Percentiles rank a stretch among this genome's conserved stretches.
Evolutionary conservation across 2,329 filamentous ascomycete species (phyloP).

Genomic region (Epicoccum sorghinum): DNA sequence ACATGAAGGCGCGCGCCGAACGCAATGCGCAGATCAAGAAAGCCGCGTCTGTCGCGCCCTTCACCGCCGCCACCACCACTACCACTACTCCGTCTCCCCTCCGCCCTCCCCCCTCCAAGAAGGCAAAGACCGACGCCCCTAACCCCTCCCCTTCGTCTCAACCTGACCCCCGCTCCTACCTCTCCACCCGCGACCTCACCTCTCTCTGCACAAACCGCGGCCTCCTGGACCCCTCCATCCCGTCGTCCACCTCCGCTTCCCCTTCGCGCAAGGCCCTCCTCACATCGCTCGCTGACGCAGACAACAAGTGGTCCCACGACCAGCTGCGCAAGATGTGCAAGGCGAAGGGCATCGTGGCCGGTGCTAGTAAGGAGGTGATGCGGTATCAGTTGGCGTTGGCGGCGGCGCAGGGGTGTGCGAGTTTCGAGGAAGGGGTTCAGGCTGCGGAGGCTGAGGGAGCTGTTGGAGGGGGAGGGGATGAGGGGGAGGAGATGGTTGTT

Average conservation of each 20-base stretch:
- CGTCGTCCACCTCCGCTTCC: no score
- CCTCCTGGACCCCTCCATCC: conserved; percentile 3
- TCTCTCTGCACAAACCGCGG: conserved; percentile 30
- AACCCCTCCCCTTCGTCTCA: no score
- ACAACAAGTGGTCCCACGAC: conserved; percentile 24
- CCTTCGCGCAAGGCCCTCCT: conserved; percentile 20
- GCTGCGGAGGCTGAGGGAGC: not conserved
- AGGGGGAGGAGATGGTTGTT: conserved; percentile 11
- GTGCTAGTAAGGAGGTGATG: conserved; percentile 32
- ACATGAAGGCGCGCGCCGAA: conserved; percentile 21
- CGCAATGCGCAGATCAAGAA: conserved; percentile 28
- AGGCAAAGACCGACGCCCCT: no score
- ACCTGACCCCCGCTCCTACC: conserved; percentile 32
- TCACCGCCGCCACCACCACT: no score
- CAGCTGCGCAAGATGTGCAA: conserved; percentile 34
- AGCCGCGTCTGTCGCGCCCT: not conserved
- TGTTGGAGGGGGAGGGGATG: conserved; percentile 1
- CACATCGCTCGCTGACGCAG: conserved; percentile 28
- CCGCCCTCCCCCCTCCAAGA: not conserved
- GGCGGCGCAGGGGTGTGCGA: conserved; percentile 26
- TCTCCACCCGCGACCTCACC: conserved; percentile 30
- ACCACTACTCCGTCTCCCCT: no score
- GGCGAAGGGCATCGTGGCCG: conserved; percentile 27
- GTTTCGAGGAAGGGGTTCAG: conserved; percentile 20
- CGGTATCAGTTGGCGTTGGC: conserved; percentile 33